phyloP scores from a whole-genome alignment of 768 basidiomycete genomes.

The Naganishia friedmannii region DNA sequence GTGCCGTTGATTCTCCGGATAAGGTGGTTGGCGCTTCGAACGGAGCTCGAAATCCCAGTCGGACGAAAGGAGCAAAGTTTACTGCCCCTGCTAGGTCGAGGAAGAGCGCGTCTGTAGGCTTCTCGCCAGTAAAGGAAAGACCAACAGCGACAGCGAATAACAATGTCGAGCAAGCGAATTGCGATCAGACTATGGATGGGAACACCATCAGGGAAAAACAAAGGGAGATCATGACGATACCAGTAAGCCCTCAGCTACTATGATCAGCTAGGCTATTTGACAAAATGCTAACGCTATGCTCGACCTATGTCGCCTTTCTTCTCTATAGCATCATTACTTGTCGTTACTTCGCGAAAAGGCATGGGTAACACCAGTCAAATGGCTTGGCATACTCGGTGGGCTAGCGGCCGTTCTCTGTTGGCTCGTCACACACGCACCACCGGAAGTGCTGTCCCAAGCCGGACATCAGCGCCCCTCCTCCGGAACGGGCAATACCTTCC shows the following conservation, averaged over 20 bases:
- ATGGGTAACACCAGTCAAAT: slow-evolving; percentile 41
- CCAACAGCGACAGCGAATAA: slow-evolving; percentile 3
- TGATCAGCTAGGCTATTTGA: not conserved
- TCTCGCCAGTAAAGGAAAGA: slow-evolving; percentile 28
- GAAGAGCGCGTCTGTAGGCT: slow-evolving; percentile 21
- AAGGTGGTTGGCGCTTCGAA: slow-evolving; percentile 1
- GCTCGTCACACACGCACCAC: slow-evolving; percentile 24
- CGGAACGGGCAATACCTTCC: not conserved
- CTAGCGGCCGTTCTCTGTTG: slow-evolving; percentile 36
- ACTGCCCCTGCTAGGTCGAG: slow-evolving; percentile 24
- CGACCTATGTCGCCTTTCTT: slow-evolving; percentile 9
- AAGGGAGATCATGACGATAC: not conserved
- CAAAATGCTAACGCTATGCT: not conserved
- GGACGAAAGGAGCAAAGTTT: slow-evolving; percentile 1
- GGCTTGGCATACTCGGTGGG: slow-evolving; percentile 35
- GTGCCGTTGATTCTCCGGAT: not conserved
- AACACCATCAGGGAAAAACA: not conserved
- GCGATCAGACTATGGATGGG: not conserved
- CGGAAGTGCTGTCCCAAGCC: not conserved
- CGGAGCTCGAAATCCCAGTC: not conserved
- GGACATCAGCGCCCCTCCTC: not conserved
- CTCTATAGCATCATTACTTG: slow-evolving; percentile 26
- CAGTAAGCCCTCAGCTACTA: not conserved
- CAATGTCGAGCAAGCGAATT: not conserved
- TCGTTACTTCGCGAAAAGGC: slow-evolving; percentile 26